Conservation (phyloP, 768 basidiomycete species). For the Mycena sanguinolenta region DNA sequence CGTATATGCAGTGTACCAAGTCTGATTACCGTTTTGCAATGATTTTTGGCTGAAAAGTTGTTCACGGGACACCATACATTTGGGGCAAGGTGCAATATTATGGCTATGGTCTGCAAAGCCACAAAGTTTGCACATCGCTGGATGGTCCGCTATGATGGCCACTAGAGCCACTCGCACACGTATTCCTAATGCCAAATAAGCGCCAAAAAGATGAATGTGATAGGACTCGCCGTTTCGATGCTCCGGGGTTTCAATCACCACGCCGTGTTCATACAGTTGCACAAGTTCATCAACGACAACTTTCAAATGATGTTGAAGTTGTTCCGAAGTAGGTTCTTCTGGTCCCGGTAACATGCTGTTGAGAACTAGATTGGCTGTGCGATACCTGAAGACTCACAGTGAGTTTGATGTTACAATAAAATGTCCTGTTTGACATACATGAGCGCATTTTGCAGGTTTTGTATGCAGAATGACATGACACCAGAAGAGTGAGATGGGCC, state of each 20-base stretch:
- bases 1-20: too few relatives aligned
- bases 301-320: not conserved
- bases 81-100: slow-evolving; percentile 36
- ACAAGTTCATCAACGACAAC: not conserved
- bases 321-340: not conserved
- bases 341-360: slow-evolving; percentile 2
- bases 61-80: not conserved
- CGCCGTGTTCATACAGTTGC: not conserved
- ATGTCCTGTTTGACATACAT: too few relatives aligned
- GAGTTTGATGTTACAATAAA: not conserved
- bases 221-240: not conserved
- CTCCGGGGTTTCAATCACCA: not conserved
- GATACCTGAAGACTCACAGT: not conserved
- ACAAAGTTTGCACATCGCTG: slow-evolving; percentile 39
- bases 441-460: slow-evolving; percentile 12
- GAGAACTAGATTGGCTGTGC: not conserved
- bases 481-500: slow-evolving; percentile 40
- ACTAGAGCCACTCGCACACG: slow-evolving; percentile 24
- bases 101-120: slow-evolving; percentile 41
- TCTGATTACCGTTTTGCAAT: not conserved
- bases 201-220: not conserved
- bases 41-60: not conserved
- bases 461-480: slow-evolving; percentile 36
- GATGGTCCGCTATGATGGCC: slow-evolving; percentile 35
- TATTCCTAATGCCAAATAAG: not conserved